Conservation (phyloP, 345 rosid genomes). For the Laguncularia racemosa region DNA sequence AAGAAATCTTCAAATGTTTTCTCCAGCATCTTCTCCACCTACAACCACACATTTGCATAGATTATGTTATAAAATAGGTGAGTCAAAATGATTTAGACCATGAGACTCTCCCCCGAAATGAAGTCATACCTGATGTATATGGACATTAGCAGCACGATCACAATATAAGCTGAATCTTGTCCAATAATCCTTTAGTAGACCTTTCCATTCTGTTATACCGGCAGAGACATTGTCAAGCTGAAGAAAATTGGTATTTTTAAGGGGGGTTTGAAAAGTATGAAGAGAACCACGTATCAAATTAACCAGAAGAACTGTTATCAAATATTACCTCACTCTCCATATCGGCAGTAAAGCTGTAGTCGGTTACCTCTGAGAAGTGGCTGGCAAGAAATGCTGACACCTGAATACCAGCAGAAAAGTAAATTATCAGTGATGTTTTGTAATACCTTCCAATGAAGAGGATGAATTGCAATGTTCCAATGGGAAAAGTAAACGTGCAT, state of each 20-base stretch:
- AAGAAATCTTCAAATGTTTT: constrained; percentile 62
- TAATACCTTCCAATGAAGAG: background rate
- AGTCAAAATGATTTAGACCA: background rate
- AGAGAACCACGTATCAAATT: background rate
- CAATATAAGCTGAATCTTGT: constrained; percentile 83
- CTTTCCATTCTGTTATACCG: constrained; percentile 97
- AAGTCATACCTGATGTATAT: constrained; percentile 64
- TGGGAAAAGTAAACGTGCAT: too few species aligned
- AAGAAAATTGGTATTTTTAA: constrained; percentile 12
- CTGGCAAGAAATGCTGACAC: constrained; percentile 92
- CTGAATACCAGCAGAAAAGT: constrained; percentile 26
- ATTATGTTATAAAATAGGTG: background rate
- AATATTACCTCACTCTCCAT: constrained; percentile 87
- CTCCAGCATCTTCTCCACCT: constrained; percentile 99
- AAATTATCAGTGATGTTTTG: background rate
- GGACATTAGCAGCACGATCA: constrained; percentile 48
- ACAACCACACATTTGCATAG: constrained; percentile 11
- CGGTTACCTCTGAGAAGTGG: constrained; percentile 85
- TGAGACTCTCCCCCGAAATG: background rate
- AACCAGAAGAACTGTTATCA: constrained; percentile 2
- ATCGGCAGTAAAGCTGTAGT: constrained; percentile 96
- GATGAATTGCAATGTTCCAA: too few species aligned
- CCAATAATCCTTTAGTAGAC: constrained; percentile 91
- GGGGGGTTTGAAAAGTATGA: background rate
- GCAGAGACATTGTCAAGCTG: constrained; percentile 98